Base-by-base conservation (phyloP, 805 yeast species). In the Schwanniomyces polymorphus region DNA sequence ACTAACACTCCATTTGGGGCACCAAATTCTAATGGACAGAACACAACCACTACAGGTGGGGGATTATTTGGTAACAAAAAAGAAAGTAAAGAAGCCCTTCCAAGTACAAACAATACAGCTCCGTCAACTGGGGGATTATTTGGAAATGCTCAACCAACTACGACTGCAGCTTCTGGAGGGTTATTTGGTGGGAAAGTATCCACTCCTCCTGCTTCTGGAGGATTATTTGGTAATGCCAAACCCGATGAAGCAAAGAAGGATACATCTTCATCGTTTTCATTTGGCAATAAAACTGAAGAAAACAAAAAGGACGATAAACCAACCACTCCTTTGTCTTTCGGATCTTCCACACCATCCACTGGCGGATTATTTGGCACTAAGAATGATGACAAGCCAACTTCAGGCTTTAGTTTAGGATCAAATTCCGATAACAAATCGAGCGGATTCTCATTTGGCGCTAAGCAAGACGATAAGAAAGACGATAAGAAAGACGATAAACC, bases 331-430 rank as follows among this genome's bases (percentile, higher is more conserved):
- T 49, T 54, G 46, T 40, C 53, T 12, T 47, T 49, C 31, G 46
- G 42, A 14, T 16, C 25, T 28, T 21, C 23, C 5, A 21, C 23
- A 21, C 23, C 23, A 21, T 29, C 56, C 6, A 21, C 59, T 21
- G 58, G 57, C 7, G 49, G 56, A 6, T 46, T 59, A 4, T 55
- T 60, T 40, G 52, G 48, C 27, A 44, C 41, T 9, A 49, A 47
- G 11, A 44, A 56, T 17, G 38, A 43, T 3, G 59, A 47, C 11
- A 54, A 45, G 27, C 41, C 45, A 16, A 11, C 40, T 23, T n/a
- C 39, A 2, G 12, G 28, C 23, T 38, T 37, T 18, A 5, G 27
- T 11, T 37, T 37, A 11, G 40, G 40, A 10, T 14, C 40, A n/a
- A n/a, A n/a, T n/a, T n/a, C n/a, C n/a, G n/a, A n/a, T n/a, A n/a